Conservation (phyloP, 148 eudicot species). For the Fagopyrum tataricum region DNA sequence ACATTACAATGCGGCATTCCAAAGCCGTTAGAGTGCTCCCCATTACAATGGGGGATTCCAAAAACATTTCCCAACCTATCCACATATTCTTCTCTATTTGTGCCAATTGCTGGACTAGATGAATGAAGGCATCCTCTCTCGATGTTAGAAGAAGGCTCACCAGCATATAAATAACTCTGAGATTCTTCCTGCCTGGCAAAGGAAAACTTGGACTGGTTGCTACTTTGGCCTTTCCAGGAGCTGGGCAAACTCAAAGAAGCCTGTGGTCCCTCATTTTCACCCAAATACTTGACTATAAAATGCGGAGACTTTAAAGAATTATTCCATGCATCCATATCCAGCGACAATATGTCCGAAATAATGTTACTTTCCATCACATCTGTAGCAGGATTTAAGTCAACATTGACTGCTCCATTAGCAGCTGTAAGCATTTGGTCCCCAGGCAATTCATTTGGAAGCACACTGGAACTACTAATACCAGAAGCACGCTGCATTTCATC, state of each 20-base stretch:
- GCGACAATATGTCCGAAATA: constrained; percentile 75
- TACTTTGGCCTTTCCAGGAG: constrained; percentile 56
- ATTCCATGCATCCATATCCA: constrained; percentile 82
- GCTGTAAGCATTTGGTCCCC: constrained; percentile 30
- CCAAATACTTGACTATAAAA: constrained; percentile 59
- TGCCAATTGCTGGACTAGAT: constrained; percentile 32
- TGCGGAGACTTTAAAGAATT: constrained; percentile 68
- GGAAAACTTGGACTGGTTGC: constrained; percentile 88
- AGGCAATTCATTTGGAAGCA: constrained; percentile 27
- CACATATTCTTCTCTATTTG: constrained; percentile 30
- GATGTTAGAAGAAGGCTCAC: constrained; percentile 32
- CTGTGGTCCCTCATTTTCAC: constrained; percentile 53
- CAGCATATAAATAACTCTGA: constrained; percentile 26
- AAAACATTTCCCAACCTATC: constrained; percentile 35
- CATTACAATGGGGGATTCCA: constrained; percentile 39
- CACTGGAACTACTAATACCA: constrained; percentile 27
- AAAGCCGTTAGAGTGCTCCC: constrained; percentile 21
- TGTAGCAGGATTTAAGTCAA: constrained; percentile 23
- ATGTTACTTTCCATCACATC: constrained; percentile 75
- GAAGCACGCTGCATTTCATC: constrained; percentile 23
- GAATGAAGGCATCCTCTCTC: constrained; percentile 24
- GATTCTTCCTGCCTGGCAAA: constrained; percentile 87
- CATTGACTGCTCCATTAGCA: constrained; percentile 29
- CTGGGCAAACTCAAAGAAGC: constrained; percentile 32
- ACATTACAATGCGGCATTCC: not conserved